A percentile compares a stretch with the other conserved stretches of the same genome.
Conservation (phyloP, 2,329 filamentous ascomycete species). For the Fusarium mexicanum region DNA sequence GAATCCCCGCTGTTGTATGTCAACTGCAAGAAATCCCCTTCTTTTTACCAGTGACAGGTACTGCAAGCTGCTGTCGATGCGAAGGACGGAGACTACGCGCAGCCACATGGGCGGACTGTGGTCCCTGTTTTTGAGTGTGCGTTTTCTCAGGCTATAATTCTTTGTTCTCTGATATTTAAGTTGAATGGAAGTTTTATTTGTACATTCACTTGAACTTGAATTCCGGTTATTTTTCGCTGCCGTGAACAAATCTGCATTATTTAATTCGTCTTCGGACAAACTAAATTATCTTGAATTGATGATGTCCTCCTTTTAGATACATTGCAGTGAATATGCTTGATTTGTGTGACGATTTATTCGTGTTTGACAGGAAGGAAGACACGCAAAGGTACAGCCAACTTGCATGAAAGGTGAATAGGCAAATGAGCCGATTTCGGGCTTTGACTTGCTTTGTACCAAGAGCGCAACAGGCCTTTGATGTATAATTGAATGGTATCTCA, state of each 20-base stretch:
- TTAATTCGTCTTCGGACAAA: too few species aligned
- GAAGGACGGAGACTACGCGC: not conserved
- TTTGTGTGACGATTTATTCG: not conserved
- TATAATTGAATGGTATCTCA: not conserved
- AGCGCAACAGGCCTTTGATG: too few species aligned
- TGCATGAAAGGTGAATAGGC: not conserved
- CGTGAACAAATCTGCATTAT: too few species aligned
- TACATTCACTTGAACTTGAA: too few species aligned
- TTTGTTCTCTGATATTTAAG: too few species aligned
- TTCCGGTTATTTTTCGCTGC: too few species aligned
- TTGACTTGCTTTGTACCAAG: accelerated
- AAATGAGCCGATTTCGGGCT: accelerated
- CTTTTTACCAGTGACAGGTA: not conserved
- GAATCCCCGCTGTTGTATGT: not conserved
- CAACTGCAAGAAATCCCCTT: accelerated
- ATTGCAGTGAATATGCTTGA: accelerated
- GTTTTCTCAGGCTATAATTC: too few species aligned
- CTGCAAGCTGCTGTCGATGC: accelerated
- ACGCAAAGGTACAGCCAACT: not conserved
- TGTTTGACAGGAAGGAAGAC: too few species aligned
- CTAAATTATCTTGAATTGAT: too few species aligned
- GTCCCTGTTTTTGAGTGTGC: too few species aligned
- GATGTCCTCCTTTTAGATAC: accelerated
- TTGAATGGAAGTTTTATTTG: too few species aligned
- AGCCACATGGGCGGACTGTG: not conserved